Evolutionary conservation across 2,329 filamentous ascomycete genomes (phyloP), one percentile per base, ranked within the genome.

Genomic region (Hansfordia pulvinata): DNA sequence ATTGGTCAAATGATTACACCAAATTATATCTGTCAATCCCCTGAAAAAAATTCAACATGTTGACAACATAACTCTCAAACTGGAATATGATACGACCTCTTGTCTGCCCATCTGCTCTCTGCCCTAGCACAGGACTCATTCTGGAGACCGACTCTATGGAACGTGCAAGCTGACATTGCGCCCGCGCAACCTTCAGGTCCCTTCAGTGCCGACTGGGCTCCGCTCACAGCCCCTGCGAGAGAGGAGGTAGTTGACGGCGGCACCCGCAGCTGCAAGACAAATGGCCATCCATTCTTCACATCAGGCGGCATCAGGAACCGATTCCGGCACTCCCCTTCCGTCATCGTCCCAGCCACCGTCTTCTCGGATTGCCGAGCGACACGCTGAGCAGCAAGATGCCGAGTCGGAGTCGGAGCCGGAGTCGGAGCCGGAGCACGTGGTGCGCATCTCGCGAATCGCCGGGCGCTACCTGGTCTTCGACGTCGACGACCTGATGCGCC

Each of bases 401-500:
- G n/a, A n/a, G n/a, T n/a, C n/a, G n/a, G n/a, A n/a, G n/a, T n/a
- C n/a, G n/a, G n/a, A n/a, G n/a, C n/a, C n/a, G n/a, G n/a, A n/a
- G n/a, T n/a, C n/a, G n/a, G n/a, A n/a, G n/a, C n/a, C n/a, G n/a
- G n/a, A n/a, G n/a, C n/a, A n/a, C n/a, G n/a, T 70, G 8, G 68
- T 93, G 35, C 75, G 83, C 34, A 90, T 96, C 45, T 88, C 82
- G 38, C 65, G 70, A 47, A 73, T 93, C 33, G 75, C 75, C 24
- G 75, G 76, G 39, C 77, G 81, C 37, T 94, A 88, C 58, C 71
- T 94, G 33, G 63, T 98, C 39, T 96, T 94, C 61, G 84, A 93
- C 49, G 71, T 84, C 42, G 71, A 85, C 46, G 73, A 76, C 36
- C 78, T 85, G 33, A 75, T 79, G 41, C 69, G 77, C 49, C 63